phyloP scores from a whole-genome alignment of 768 basidiomycete genomes.

The Termitomyces sp. region DNA sequence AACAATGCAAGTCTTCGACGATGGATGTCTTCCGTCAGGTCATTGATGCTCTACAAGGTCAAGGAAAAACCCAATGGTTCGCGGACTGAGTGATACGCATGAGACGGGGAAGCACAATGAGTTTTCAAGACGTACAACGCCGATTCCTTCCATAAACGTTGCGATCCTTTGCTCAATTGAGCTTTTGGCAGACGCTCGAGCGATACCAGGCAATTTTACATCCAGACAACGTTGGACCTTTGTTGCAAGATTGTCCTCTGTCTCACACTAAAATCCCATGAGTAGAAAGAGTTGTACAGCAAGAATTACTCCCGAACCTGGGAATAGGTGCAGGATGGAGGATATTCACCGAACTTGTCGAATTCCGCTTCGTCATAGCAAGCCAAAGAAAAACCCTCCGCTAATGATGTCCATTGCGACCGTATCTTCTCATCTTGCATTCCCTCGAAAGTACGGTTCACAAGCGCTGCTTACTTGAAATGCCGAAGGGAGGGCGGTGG shows the following conservation, averaged over 20 bases:
- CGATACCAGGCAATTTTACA: not conserved
- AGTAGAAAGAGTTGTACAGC: not conserved
- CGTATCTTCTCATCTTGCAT: not conserved
- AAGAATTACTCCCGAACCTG: not conserved
- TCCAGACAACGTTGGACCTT: not conserved
- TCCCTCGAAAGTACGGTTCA: not conserved
- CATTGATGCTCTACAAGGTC: not conserved
- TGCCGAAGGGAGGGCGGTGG: not conserved
- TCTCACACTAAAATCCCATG: not conserved
- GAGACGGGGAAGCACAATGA: not conserved
- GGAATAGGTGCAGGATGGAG: not conserved
- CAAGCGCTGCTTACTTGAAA: not conserved
- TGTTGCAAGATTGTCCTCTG: no score
- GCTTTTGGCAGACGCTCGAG: not conserved
- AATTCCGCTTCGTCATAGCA: not conserved
- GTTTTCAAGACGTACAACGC: not conserved
- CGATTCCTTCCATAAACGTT: not conserved
- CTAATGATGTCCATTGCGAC: not conserved
- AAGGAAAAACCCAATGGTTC: not conserved
- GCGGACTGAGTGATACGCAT: not conserved
- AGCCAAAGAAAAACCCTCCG: not conserved
- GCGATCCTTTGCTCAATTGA: not conserved
- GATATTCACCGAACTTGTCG: not conserved
- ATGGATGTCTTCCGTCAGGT: not conserved
- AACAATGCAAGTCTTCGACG: not conserved